These are phyloP conservation scores for Plasmodium billcollinsi DNA, from an alignment of 169 alveolate species.

Conservation along the genomic window DNA sequence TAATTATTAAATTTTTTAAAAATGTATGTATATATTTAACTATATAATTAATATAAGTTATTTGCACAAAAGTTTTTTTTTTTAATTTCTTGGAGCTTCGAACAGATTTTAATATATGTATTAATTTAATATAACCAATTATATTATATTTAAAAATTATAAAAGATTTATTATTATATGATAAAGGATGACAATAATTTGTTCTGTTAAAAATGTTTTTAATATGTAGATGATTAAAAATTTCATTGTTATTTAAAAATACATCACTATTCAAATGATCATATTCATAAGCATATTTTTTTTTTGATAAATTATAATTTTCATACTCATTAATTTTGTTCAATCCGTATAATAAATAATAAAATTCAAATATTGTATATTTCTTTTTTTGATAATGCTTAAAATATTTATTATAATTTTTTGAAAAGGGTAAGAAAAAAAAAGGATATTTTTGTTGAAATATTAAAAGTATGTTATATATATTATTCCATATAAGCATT, in stretches of 20 bases:
- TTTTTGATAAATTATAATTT: background rate
- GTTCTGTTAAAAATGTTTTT: background rate
- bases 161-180: background rate
- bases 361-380: constrained; percentile 42
- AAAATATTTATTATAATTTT: constrained; percentile 38
- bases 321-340: constrained; percentile 26
- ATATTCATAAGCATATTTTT: background rate
- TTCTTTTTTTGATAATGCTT: constrained; percentile 47
- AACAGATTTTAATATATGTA: constrained; percentile 22
- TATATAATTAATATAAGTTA: constrained; percentile 36
- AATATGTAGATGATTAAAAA: background rate
- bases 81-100: constrained; percentile 25
- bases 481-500: constrained; percentile 59
- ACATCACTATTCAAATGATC: background rate
- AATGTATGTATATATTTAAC: constrained; percentile 33
- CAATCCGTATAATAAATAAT: constrained; percentile 49
- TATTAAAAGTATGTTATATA: constrained; percentile 53
- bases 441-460: constrained; percentile 75
- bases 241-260: background rate
- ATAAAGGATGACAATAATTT: background rate
- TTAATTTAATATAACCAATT: constrained; percentile 39
- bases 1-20: constrained; percentile 43
- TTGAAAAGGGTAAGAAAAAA: constrained; percentile 63
- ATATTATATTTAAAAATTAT: constrained; percentile 37
- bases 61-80: constrained; percentile 58